Evolutionary conservation across 805 yeast genomes (phyloP), one percentile per base, ranked within the genome.

Genomic region (Ogataea saltuana): DNA sequence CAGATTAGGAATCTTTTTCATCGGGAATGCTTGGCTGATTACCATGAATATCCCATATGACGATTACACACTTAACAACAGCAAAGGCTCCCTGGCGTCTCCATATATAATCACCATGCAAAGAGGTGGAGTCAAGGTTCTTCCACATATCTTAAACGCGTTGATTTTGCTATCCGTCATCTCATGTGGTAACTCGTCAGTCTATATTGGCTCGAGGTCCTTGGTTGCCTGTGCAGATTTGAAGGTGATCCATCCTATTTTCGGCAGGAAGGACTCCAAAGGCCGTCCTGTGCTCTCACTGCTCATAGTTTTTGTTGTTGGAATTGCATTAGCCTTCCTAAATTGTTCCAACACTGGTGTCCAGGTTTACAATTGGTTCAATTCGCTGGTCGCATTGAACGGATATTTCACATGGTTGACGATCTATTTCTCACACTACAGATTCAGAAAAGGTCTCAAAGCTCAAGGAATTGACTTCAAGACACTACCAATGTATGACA

Each of bases 101-200:
- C 88, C 88, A 22, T 82, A 76, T 53, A 85, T 82, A 43, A 72
- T 83, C 58, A 85, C 87, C 25, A 69, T 80, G 41, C 61, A 71
- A 22, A 65, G 65, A 46, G 76, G 71, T 6, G 76, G 74, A 40
- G 72, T 65, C 63, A 70, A 68, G 43, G 80, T 76, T 20, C 69
- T 81, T 33, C 87, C 87, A 20, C 76, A 79, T 42, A 71, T 83
- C 47, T 74, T 83, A 60, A 78, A 78, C 59, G 82, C 79, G 2
- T 76, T 78, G 22, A 76, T 78, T 47, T 55, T 78, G 61, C 73
- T 79, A 6, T 72, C 81, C 13, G 75, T 77, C 23, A 61, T 78
- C 42, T 74, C 81, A 27, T 85, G 61, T 37, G 85, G 78, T 35
- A 74, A 81, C 54, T 79, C 86, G 2, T 79, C 83, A 4, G 74